These are phyloP conservation scores for Tylopilus plumbeoviolaceoides DNA, from an alignment of 768 basidiomycete species.

Conservation along the genomic window DNA sequence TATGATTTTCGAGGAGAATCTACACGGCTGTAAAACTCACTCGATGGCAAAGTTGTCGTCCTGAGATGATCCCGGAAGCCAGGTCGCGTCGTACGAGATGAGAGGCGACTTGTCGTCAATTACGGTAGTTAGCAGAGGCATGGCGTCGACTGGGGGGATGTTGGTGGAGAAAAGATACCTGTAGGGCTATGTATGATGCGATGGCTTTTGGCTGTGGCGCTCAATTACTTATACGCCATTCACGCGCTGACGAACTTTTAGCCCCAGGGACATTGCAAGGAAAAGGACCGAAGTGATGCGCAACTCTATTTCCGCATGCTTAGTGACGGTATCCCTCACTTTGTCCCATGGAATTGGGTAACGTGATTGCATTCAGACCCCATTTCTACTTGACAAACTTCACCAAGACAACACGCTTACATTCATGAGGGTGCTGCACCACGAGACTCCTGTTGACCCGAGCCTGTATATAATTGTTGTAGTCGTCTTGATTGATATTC, in stretches of 20 bases:
- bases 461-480: slow-evolving; percentile 10
- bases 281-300: not conserved
- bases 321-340: not conserved
- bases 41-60: slow-evolving; percentile 13
- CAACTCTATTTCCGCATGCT: not conserved
- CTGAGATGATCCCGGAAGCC: slow-evolving; percentile 21
- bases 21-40: slow-evolving; percentile 5
- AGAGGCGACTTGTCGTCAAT: slow-evolving; percentile 32
- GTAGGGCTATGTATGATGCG: no score
- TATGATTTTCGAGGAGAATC: not conserved
- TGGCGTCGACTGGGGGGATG: not conserved
- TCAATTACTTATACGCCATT: not conserved
- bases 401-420: not conserved
- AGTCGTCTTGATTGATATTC: not conserved
- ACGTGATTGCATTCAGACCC: not conserved
- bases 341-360: slow-evolving; percentile 4
- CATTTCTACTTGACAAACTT: not conserved
- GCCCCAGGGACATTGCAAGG: no score
- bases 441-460: slow-evolving; percentile 22
- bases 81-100: slow-evolving; percentile 24
- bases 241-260: not conserved
- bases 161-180: not conserved
- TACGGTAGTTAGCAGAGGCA: slow-evolving; percentile 23
- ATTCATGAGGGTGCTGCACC: slow-evolving; percentile 11
- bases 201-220: not conserved